Evolutionary conservation across 768 basidiomycete genomes (phyloP), one percentile per base, ranked within the genome.

Genomic region (Naematelia aurantialba): DNA sequence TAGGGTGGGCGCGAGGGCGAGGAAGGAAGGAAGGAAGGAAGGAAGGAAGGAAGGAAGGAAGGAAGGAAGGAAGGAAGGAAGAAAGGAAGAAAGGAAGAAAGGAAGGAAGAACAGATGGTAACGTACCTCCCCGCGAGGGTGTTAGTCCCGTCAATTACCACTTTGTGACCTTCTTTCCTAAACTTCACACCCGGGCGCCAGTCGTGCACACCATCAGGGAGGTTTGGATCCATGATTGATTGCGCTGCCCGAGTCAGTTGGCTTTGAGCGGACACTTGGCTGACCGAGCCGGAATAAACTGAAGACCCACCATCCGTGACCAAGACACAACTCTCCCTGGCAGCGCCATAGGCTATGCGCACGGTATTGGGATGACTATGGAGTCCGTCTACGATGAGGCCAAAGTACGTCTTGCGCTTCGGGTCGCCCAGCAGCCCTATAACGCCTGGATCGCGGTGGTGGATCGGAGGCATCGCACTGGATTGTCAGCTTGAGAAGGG

Each of bases 331-430:
- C 90, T 88, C 5, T 91, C 87, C 8, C 87, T 87, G 68, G 86
- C 85, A 0, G 87, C 83, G 30, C 86, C 84, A 75, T 92, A 91
- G 1, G 91, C 91, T 60, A 91, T 88, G 68, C 88, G 81, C 57
- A 93, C 88, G 45, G 89, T 89, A 73, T 91, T 89, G 14, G 91
- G 91, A 75, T 93, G 91, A 12, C 85, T 88, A 72, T 94, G 91
- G 55, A 91, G 84, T 0, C 91, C 91, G 73, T 94, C 91, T 5
- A 90, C 90, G 62, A 93, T 94, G 54, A 93, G 79, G 55, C 87
- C 89, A 69, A 89, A 94, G 76, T 85, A 93, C 13, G 91, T 91
- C 62, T 89, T 79, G 66, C 81, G 81, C 78, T 85, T 84, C 87
- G 42, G 89, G 83, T 50, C 19, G 25, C 89, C 89, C 53, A 94